Evolutionary conservation across 345 rosid species (phyloP).

Genomic region (Brassica carinata): DNA sequence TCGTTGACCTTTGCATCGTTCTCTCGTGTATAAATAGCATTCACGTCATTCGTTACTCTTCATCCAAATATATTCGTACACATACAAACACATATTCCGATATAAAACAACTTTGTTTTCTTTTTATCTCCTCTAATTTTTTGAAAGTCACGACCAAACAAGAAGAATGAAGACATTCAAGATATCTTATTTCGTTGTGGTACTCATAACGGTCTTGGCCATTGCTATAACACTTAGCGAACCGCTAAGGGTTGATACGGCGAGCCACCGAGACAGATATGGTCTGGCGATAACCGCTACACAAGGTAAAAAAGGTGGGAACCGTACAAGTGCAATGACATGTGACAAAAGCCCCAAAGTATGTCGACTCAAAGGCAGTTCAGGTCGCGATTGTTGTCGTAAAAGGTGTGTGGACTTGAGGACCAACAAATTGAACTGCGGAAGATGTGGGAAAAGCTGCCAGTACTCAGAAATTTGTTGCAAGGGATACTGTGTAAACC

Average conservation of each 20-base stretch:
- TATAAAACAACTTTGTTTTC: not conserved
- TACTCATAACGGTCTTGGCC: conserved; percentile 30
- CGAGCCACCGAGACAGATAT: not conserved
- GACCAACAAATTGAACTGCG: conserved; percentile 50
- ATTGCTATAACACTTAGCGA: conserved; percentile 37
- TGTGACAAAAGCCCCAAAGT: conserved; percentile 53
- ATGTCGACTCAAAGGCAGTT: conserved; percentile 54
- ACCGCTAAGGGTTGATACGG: conserved; percentile 31
- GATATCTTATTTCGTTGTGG: conserved; percentile 29
- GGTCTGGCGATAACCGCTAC: conserved; percentile 16
- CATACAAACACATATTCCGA: conserved; percentile 8
- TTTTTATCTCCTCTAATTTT: conserved; percentile 1
- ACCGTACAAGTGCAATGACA: conserved; percentile 38
- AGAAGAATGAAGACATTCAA: conserved; percentile 35
- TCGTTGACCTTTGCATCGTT: conserved; percentile 26
- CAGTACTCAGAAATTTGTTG: conserved; percentile 56
- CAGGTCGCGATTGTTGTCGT: conserved; percentile 63
- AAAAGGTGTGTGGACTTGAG: conserved; percentile 53
- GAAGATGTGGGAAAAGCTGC: conserved; percentile 60
- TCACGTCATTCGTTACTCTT: conserved; percentile 30
- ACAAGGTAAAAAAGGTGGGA: conserved; percentile 7
- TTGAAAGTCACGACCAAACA: not conserved
- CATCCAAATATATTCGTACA: conserved; percentile 25
- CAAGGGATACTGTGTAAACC: conserved; percentile 60
- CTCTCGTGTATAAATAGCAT: conserved; percentile 36